A percentile compares a stretch with the other conserved stretches of the same genome.
Evolutionary conservation across 2,329 filamentous ascomycete genomes (phyloP).

Genomic region (Blumeria hordei): DNA sequence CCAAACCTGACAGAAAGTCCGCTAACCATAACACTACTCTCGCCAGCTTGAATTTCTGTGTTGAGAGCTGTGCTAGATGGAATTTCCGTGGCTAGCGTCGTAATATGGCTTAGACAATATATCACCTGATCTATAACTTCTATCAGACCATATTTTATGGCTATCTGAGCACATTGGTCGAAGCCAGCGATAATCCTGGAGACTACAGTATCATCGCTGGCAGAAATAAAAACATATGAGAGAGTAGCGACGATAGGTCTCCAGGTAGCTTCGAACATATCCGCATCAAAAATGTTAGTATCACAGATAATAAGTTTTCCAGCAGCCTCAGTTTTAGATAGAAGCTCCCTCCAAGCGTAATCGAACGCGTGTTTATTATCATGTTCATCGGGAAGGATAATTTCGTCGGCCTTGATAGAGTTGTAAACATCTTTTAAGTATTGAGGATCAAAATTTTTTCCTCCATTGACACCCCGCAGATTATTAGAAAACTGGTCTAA

Average conservation of each 20-base stretch:
- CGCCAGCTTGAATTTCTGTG: constrained; percentile 79
- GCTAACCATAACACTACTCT: constrained; percentile 93
- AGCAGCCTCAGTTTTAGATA: constrained; percentile 60
- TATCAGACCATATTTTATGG: constrained; percentile 56
- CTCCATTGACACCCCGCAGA: constrained; percentile 69
- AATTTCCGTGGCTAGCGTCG: constrained; percentile 52
- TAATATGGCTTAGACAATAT: constrained; percentile 73
- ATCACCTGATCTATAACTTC: constrained; percentile 87
- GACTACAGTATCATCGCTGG: constrained; percentile 88
- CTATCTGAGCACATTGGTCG: constrained; percentile 85
- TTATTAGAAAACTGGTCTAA: constrained; percentile 65
- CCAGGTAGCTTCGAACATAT: constrained; percentile 96
- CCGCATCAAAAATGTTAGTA: constrained; percentile 85
- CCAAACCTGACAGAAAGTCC: constrained; percentile 92
- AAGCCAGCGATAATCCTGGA: constrained; percentile 84
- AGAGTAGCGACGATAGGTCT: constrained; percentile 81
- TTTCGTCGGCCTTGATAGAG: constrained; percentile 79
- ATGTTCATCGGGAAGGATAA: constrained; percentile 90
- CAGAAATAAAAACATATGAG: constrained; percentile 97
- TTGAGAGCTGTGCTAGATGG: constrained; percentile 72
- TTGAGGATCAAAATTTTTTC: constrained; percentile 59
- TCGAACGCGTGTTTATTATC: constrained; percentile 93
- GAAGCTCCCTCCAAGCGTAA: constrained; percentile 86
- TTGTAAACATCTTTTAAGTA: constrained; percentile 75
- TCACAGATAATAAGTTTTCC: constrained; percentile 55